phyloP scores from a whole-genome alignment of 1,284 basidiomycete species.

The Marasmius sp. region DNA sequence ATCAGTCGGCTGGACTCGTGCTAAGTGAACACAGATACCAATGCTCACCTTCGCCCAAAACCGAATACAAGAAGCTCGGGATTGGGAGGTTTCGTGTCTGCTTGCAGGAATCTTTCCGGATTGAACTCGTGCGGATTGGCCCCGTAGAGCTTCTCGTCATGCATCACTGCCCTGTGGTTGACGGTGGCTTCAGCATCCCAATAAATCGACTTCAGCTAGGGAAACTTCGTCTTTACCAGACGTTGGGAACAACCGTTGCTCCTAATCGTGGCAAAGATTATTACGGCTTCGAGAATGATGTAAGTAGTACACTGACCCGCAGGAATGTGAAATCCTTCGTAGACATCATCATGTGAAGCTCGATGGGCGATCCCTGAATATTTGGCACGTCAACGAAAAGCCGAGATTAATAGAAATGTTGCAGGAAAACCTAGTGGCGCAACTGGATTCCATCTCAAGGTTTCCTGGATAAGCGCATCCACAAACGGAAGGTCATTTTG shows the following conservation, averaged over 20 bases:
- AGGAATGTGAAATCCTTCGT: slow-evolving; percentile 26
- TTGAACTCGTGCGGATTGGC: slow-evolving; percentile 28
- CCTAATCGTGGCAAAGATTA: slow-evolving; percentile 4
- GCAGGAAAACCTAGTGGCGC: slow-evolving; percentile 34
- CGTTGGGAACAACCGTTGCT: slow-evolving; percentile 19
- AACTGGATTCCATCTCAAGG: slow-evolving; percentile 31
- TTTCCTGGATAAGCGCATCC: slow-evolving; percentile 31
- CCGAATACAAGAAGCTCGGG: slow-evolving; percentile 20
- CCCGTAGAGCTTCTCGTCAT: slow-evolving; percentile 26
- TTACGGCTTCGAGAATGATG: too few species aligned
- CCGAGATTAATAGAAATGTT: too few species aligned
- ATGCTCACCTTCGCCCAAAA: slow-evolving; percentile 22
- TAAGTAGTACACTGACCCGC: slow-evolving; percentile 7
- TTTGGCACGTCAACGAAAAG: too few species aligned
- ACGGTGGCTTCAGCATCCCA: not conserved
- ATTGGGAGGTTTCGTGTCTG: slow-evolving; percentile 19
- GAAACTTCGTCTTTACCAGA: slow-evolving; percentile 13
- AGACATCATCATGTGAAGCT: slow-evolving; percentile 10
- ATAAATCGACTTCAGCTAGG: not conserved
- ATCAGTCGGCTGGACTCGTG: too few species aligned
- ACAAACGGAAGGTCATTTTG: slow-evolving; percentile 30
- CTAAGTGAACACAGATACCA: too few species aligned
- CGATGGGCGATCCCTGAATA: slow-evolving; percentile 12
- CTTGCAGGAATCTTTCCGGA: slow-evolving; percentile 26
- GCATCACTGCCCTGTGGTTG: slow-evolving; percentile 26